These are phyloP conservation scores for Hericium erinaceus DNA, from an alignment of 768 basidiomycete species.

Conservation along the genomic window DNA sequence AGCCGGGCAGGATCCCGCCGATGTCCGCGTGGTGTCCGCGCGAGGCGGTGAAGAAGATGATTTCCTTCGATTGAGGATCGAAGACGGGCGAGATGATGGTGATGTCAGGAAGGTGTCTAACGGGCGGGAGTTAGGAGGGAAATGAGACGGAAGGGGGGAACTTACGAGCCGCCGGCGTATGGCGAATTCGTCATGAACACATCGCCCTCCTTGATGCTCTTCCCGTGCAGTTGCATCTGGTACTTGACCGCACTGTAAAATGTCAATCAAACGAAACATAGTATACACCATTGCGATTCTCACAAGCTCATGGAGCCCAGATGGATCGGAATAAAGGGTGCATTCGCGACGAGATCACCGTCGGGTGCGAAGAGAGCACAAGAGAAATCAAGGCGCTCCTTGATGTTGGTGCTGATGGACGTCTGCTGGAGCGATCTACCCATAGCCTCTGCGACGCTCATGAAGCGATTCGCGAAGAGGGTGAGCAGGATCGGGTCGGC, in stretches of 20 bases:
- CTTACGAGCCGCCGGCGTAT: constrained; percentile 79
- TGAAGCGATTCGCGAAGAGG: constrained; percentile 92
- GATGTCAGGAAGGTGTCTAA: constrained; percentile 73
- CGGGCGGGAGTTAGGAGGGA: constrained; percentile 7
- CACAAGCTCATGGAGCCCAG: constrained; percentile 88
- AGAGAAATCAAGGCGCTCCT: constrained; percentile 90
- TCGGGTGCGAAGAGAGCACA: constrained; percentile 95
- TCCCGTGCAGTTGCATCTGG: constrained; percentile 72
- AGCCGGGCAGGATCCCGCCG: constrained; percentile 85
- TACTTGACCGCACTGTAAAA: constrained; percentile 66
- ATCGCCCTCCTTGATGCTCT: constrained; percentile 76
- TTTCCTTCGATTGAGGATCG: constrained; percentile 46
- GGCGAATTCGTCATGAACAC: constrained; percentile 92
- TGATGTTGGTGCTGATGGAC: constrained; percentile 90
- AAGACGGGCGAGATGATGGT: constrained; percentile 95
- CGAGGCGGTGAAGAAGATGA: constrained; percentile 90
- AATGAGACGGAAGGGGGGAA: constrained; percentile 19
- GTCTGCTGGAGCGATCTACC: constrained; percentile 85
- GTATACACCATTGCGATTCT: constrained; percentile 20
- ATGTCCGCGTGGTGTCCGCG: constrained; percentile 93
- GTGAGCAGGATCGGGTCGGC: constrained; percentile 85
- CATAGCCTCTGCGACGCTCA: constrained; percentile 97
- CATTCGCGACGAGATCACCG: constrained; percentile 91
- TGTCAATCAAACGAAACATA: not conserved
- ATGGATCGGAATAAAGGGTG: constrained; percentile 85